Conservation (phyloP, 1,139 yeast species). For the Yamadazyma aaseri region DNA sequence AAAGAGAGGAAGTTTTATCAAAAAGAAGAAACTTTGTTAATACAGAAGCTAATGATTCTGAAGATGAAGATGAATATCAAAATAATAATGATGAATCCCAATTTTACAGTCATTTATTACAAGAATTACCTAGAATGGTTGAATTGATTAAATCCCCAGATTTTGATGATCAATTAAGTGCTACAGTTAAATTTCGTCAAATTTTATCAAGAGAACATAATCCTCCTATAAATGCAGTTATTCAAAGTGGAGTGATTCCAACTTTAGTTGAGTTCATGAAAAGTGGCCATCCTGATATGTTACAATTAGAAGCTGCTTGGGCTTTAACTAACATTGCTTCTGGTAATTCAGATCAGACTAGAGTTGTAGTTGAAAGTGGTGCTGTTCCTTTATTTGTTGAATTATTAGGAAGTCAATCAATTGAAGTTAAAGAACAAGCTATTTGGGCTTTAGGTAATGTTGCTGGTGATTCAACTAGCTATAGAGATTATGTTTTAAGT, state of each 20-base stretch:
- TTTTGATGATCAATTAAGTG: constrained; percentile 78
- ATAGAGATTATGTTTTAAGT: constrained; percentile 82
- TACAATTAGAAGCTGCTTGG: constrained; percentile 99
- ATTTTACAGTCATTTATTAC: constrained; percentile 59
- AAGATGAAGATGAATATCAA: constrained; percentile 35
- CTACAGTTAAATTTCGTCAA: constrained; percentile 92
- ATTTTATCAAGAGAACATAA: constrained; percentile 90
- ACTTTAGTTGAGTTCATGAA: constrained; percentile 83
- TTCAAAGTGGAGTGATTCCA: constrained; percentile 91
- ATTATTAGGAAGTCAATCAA: constrained; percentile 73
- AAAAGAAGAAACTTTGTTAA: constrained; percentile 76
- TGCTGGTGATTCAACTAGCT: constrained; percentile 92
- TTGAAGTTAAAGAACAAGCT: constrained; percentile 96
- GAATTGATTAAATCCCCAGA: constrained; percentile 75
- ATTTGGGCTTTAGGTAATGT: constrained; percentile 99
- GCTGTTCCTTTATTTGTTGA: constrained; percentile 92
- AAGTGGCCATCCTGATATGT: constrained; percentile 74
- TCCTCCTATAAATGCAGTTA: constrained; percentile 96
- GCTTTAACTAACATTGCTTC: constrained; percentile 97
- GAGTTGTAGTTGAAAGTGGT: constrained; percentile 85
- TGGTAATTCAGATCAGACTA: constrained; percentile 89
- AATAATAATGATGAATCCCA: constrained; percentile 44
- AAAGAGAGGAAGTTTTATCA: constrained; percentile 90
- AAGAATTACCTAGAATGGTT: constrained; percentile 84
- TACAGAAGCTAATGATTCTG: constrained; percentile 38